Conservation (phyloP, 225 moss, liverwort and hornwort genomes). For the Bryoerythrophyllum caledonicum region DNA sequence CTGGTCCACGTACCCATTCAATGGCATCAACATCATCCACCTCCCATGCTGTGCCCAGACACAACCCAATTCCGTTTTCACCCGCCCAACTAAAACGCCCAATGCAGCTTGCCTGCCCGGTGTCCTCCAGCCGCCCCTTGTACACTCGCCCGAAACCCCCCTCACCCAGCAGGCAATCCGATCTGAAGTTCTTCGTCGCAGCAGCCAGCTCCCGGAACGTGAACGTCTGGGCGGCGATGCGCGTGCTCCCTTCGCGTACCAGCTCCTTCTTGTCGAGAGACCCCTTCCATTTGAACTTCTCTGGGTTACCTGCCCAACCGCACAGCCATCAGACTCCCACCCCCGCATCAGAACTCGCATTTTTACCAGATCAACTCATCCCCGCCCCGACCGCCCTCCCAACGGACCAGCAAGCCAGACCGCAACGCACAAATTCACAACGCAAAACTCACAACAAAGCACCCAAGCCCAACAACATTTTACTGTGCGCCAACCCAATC, state of each 20-base stretch:
- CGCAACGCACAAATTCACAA: no score
- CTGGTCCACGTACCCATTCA: no score
- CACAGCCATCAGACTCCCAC: slow-evolving; percentile 15
- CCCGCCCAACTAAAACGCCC: not conserved
- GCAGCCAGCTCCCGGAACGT: slow-evolving; percentile 96
- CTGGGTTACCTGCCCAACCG: slow-evolving; percentile 49
- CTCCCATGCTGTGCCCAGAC: not conserved
- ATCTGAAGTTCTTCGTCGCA: slow-evolving; percentile 96
- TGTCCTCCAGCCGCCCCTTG: slow-evolving; percentile 90
- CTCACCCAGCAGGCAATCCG: slow-evolving; percentile 91
- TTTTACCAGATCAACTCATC: no score
- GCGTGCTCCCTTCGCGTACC: slow-evolving; percentile 11
- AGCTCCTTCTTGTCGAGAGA: slow-evolving; percentile 70
- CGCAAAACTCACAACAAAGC: no score
- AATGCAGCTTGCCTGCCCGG: slow-evolving; percentile 79
- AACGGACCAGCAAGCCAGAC: no score
- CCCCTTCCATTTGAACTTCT: slow-evolving; percentile 51
- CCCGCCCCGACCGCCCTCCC: not conserved
- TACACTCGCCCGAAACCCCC: slow-evolving; percentile 99
- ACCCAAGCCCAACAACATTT: no score
- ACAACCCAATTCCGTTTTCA: not conserved
- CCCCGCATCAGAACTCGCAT: not conserved
- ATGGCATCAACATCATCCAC: no score
- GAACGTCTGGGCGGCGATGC: slow-evolving; percentile 81
- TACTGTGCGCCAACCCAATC: no score